Conservation (phyloP, 768 basidiomycete genomes). For the Mycena amicta region DNA sequence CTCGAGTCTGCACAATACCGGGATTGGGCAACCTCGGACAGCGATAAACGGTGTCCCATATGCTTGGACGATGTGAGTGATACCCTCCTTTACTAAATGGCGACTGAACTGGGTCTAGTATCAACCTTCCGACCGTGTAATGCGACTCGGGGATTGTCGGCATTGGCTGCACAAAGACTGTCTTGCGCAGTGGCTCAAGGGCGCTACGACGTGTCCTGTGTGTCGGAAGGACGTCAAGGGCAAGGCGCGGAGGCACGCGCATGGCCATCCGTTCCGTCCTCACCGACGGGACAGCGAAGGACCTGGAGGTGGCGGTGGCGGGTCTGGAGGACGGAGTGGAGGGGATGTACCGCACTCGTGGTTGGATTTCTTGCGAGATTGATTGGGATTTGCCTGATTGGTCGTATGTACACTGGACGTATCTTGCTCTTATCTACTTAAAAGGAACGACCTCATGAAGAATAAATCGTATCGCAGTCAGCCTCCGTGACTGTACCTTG, state of each 20-base stretch:
- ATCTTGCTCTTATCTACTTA: no score
- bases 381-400: no score
- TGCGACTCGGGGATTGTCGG: constrained; percentile 68
- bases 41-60: constrained; percentile 79
- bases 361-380: constrained; percentile 19
- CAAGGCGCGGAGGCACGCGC: constrained; percentile 8
- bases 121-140: constrained; percentile 56
- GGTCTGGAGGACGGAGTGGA: background rate
- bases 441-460: no score
- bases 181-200: constrained; percentile 81
- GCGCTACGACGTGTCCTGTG: constrained; percentile 78
- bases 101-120: constrained; percentile 50
- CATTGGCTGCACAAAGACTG: constrained; percentile 85
- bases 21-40: constrained; percentile 67
- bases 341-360: constrained; percentile 3
- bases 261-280: background rate
- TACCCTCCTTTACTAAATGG: constrained; percentile 13
- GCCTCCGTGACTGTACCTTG: no score
- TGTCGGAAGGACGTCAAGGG: constrained; percentile 64
- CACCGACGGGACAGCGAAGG: constrained; percentile 13
- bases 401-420: no score
- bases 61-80: constrained; percentile 77
- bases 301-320: constrained; percentile 1
- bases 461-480: no score
- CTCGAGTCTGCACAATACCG: constrained; percentile 65